Evolutionary conservation across 441 rosid species (phyloP).

Genomic region (Gossypium trilobum): DNA sequence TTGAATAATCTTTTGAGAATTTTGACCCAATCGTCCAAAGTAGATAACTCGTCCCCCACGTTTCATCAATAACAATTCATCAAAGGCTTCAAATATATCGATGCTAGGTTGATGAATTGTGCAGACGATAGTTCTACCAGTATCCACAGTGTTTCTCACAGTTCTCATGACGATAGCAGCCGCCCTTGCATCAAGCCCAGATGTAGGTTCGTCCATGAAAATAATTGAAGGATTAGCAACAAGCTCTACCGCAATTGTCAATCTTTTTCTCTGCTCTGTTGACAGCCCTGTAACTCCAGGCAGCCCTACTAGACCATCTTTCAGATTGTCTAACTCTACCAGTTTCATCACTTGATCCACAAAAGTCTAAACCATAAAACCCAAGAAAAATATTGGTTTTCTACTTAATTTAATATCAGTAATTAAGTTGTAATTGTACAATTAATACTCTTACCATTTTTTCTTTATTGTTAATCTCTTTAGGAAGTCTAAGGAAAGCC

Average conservation of each 20-base stretch:
- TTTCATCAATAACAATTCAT: constrained; percentile 56
- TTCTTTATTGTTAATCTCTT: constrained; percentile 51
- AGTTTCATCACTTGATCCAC: constrained; percentile 61
- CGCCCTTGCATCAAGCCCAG: constrained; percentile 71
- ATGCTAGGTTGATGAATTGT: constrained; percentile 73
- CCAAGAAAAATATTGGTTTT: not conserved
- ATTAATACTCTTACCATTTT: constrained; percentile 40
- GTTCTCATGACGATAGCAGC: constrained; percentile 80
- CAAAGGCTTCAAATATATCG: constrained; percentile 66
- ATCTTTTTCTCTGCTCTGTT: constrained; percentile 59
- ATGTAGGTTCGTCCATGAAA: constrained; percentile 78
- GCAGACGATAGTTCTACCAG: constrained; percentile 66
- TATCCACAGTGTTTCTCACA: constrained; percentile 63
- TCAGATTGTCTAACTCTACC: constrained; percentile 45
- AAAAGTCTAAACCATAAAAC: constrained; percentile 34
- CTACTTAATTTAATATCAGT: not conserved
- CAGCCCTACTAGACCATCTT: constrained; percentile 52
- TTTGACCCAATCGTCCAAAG: constrained; percentile 49
- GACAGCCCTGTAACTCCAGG: constrained; percentile 62
- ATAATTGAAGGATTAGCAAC: constrained; percentile 69
- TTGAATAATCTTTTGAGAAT: constrained; percentile 53
- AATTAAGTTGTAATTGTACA: not conserved
- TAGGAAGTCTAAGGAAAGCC: constrained; percentile 74
- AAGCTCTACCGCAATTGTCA: constrained; percentile 66
- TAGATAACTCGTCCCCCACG: constrained; percentile 71